A percentile compares a stretch with the other conserved stretches of the same genome.
phyloP scores from a whole-genome alignment of 176 grass and related monocot species.

The Oryza longistaminata region DNA sequence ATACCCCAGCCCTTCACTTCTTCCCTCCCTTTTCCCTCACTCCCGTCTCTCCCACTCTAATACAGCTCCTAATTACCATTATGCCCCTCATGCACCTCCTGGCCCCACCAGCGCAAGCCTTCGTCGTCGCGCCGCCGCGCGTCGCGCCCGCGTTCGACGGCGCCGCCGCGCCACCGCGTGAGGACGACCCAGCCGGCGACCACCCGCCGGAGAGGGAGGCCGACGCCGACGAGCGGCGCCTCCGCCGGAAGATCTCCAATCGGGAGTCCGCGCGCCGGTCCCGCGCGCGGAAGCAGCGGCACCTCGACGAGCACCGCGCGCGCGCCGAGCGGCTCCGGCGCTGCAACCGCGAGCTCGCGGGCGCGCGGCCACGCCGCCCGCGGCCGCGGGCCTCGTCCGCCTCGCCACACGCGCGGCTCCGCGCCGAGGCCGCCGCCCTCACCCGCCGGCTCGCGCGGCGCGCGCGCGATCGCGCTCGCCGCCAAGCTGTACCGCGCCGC shows the following conservation, averaged over 20 bases:
- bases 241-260: slow-evolving; percentile 78
- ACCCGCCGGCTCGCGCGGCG: slow-evolving; percentile 36
- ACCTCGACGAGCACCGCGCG: slow-evolving; percentile 50
- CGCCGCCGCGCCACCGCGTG: neutral
- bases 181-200: neutral
- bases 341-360: slow-evolving; percentile 42
- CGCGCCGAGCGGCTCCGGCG: slow-evolving; percentile 21
- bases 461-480: slow-evolving; percentile 28
- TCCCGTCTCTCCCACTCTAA: neutral
- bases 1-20: slow-evolving; percentile 48
- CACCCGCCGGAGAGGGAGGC: neutral
- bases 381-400: slow-evolving; percentile 7
- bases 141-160: slow-evolving; percentile 1
- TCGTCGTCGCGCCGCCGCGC: slow-evolving; percentile 17
- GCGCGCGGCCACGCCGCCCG: neutral
- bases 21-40: slow-evolving; percentile 63
- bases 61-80: neutral
- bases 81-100: slow-evolving; percentile 24
- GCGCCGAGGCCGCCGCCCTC: slow-evolving; percentile 42
- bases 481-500: slow-evolving; percentile 36
- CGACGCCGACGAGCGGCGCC: slow-evolving; percentile 34
- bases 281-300: slow-evolving; percentile 65
- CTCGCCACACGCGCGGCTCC: slow-evolving; percentile 50
- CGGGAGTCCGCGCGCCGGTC: slow-evolving; percentile 79
- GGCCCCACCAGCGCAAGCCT: neutral